These are phyloP conservation scores for Colletotrichum spinosum DNA, from an alignment of 2,329 filamentous ascomycete species.

Conservation along the genomic window DNA sequence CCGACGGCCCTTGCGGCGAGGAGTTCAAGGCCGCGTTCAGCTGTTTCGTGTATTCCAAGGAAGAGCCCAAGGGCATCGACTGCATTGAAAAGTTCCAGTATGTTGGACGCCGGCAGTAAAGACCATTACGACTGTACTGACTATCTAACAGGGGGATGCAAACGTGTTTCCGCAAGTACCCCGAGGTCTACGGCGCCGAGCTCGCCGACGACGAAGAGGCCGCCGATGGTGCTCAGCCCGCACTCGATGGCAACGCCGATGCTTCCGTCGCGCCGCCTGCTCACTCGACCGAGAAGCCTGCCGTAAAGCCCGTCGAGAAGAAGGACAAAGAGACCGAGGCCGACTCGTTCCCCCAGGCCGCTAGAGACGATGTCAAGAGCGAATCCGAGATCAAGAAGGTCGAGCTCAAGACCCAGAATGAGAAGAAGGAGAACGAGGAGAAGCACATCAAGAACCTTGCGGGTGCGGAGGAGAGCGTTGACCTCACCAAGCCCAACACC, in stretches of 20 bases:
- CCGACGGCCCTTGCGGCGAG: conserved; percentile 92
- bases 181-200: conserved; percentile 92
- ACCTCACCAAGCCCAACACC: conserved; percentile 40
- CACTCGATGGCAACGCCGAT: conserved; percentile 41
- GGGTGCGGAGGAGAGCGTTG: conserved; percentile 22
- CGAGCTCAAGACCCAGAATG: conserved; percentile 34
- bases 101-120: conserved; percentile 47
- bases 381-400: conserved; percentile 31
- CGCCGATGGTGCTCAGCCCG: conserved; percentile 45
- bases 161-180: conserved; percentile 92
- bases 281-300: not conserved
- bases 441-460: conserved; percentile 25
- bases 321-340: conserved; percentile 25
- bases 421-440: conserved; percentile 28
- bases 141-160: conserved; percentile 82
- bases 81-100: conserved; percentile 98
- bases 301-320: not conserved
- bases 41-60: conserved; percentile 95
- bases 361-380: conserved; percentile 17
- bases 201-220: conserved; percentile 78
- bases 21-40: conserved; percentile 96
- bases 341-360: conserved; percentile 10
- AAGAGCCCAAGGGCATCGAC: conserved; percentile 97
- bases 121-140: conserved; percentile 44
- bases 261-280: conserved; percentile 16